A percentile compares a stretch with the other conserved stretches of the same genome.
phyloP scores from a whole-genome alignment of 2,329 filamentous ascomycete genomes.

The Cytospora piceae region DNA sequence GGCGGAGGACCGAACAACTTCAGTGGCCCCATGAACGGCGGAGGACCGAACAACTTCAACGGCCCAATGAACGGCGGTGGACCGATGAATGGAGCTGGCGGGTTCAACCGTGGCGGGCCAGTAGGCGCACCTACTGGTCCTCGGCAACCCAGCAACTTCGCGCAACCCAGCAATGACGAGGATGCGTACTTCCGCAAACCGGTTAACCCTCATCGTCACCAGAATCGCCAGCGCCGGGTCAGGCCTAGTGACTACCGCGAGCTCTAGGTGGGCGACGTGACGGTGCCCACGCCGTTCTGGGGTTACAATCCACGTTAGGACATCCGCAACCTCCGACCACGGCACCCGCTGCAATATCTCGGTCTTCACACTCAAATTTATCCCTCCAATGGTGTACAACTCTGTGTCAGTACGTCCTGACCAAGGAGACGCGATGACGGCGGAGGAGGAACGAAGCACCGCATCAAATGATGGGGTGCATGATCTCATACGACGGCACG shows the following conservation, averaged over 20 bases:
- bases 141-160: conserved; percentile 27
- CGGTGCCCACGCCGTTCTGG: conserved; percentile 13
- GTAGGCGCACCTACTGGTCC: conserved; percentile 24
- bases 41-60: conserved; percentile 34
- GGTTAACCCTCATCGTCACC: conserved; percentile 89
- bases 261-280: conserved; percentile 52
- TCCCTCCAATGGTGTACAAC: background rate
- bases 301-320: conserved; percentile 14
- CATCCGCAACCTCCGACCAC: background rate
- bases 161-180: conserved; percentile 60
- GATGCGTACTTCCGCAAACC: conserved; percentile 95
- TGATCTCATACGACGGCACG: conserved; percentile 3
- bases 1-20: conserved; percentile 33
- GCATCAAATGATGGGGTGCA: background rate
- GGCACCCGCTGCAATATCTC: conserved; percentile 13
- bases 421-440: conserved; percentile 4
- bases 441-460: background rate
- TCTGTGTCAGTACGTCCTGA: background rate
- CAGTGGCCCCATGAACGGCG: conserved; percentile 38
- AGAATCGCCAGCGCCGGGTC: conserved; percentile 77
- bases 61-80: conserved; percentile 40
- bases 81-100: conserved; percentile 37
- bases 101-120: conserved; percentile 35
- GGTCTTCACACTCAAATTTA: background rate
- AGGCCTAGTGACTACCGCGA: conserved; percentile 91